Percentiles rank a stretch among this genome's conserved stretches.
Evolutionary conservation across 1,139 yeast genomes (phyloP).

Genomic region (Taphrina pruni): DNA sequence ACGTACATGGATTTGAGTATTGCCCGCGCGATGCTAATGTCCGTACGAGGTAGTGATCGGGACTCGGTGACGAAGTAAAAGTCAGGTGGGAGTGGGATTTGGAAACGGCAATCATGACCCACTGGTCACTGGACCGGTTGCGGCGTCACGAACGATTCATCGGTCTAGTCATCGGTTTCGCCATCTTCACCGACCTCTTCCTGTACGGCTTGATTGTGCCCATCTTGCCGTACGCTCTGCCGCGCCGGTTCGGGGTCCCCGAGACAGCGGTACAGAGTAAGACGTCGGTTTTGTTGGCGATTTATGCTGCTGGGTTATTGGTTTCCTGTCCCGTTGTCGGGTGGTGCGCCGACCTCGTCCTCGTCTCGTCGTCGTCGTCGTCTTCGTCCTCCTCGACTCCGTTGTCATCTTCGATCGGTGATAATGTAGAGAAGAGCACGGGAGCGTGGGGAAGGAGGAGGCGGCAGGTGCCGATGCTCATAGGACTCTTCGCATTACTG

Average conservation of each 20-base stretch:
- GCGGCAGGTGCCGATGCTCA: constrained; percentile 48
- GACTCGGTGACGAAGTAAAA: no score
- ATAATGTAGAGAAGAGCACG: no score
- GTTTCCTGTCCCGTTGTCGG: constrained; percentile 51
- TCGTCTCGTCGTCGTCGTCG: constrained; percentile 46
- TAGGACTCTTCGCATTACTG: constrained; percentile 50
- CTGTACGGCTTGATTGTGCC: constrained; percentile 50
- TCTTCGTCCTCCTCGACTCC: no score
- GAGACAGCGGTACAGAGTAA: constrained; percentile 49
- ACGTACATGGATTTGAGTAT: not conserved
- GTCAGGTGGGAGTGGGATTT: no score
- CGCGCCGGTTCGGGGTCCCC: constrained; percentile 49
- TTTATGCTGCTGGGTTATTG: constrained; percentile 52
- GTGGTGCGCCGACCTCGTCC: constrained; percentile 49
- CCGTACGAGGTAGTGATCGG: not conserved
- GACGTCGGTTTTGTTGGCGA: constrained; percentile 50
- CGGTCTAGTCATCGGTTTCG: constrained; percentile 5
- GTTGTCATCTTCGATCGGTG: no score
- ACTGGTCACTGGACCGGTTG: no score
- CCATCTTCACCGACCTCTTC: constrained; percentile 37
- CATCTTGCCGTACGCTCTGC: constrained; percentile 52
- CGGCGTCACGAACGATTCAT: constrained; percentile 39
- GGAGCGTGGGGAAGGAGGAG: no score
- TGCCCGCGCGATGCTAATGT: not conserved
- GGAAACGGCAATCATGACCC: no score